Evolutionary conservation across 1,139 yeast genomes (phyloP), one percentile per base, ranked within the genome.

Genomic region (Sugiyamaella castrensis): DNA sequence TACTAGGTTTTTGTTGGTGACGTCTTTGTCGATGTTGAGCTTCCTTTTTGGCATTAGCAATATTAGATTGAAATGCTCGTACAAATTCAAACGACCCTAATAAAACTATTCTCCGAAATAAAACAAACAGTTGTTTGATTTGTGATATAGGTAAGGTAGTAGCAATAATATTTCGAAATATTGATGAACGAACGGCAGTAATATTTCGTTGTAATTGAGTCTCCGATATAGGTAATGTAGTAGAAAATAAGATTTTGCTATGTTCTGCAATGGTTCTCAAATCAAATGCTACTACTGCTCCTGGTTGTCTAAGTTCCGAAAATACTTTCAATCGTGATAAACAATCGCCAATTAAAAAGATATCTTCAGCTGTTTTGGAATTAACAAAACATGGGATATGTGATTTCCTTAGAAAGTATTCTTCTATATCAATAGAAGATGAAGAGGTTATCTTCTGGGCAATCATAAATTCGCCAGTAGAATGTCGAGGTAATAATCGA

Each of bases 61-160:
- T 38, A 30, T 38, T 47, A 2, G 36, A 12, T 32, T 54, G 43
- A 32, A 56, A 47, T 10, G 49, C 42, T 8, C 47, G 48, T 2
- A 50, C 47, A 50, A 59, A 61, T n/a, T 56, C 58, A 27, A 53
- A 43, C 5, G 60, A 53, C 1, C 60, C 62, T 32, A 57, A 40
- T 19, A 61, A 51, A 2, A 53, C 56, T 8, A 61, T 44, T 16
- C 50, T 40, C 19, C 62, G 53, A 11, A 61, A 37, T 4, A 56
- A 38, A n/a, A 37, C 29, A 28, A 60, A 56, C 27, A 61, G 45
- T 10, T 33, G 32, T 8, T 28, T 27, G 10, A 60, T 49, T 6
- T 42, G 38, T 2, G 34, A 46, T 2, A 45, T 19, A 2, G 63
- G 58, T 19, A 62, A 49, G 12, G 49, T 41, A 7, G 48, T 46